phyloP scores from a whole-genome alignment of 2,329 filamentous ascomycete genomes.

The Sclerotinia glacialis region DNA sequence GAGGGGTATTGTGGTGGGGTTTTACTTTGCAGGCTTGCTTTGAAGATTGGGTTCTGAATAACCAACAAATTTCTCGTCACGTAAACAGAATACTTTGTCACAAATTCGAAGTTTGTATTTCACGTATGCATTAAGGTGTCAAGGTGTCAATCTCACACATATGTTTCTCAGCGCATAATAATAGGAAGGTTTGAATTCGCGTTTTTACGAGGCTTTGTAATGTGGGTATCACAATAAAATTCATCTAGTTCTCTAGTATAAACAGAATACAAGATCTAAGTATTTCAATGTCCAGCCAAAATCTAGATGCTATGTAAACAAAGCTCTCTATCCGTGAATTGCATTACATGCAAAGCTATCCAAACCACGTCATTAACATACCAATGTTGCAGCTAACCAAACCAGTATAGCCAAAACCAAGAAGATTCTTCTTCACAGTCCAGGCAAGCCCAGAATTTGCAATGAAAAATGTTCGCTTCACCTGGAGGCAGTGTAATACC shows the following conservation, averaged over 20 bases:
- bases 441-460: conserved; percentile 49
- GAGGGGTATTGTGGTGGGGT: conserved; percentile 14
- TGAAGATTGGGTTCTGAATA: background rate
- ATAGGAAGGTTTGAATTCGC: background rate
- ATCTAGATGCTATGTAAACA: background rate
- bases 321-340: background rate
- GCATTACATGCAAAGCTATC: no score
- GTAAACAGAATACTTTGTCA: conserved; percentile 1
- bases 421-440: conserved; percentile 54
- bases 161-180: background rate
- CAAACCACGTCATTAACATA: background rate
- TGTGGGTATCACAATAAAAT: background rate
- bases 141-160: background rate
- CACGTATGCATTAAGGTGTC: background rate
- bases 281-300: background rate
- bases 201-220: background rate
- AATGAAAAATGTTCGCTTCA: conserved; percentile 67
- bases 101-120: background rate
- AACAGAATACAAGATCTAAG: background rate
- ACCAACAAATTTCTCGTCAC: background rate
- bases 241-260: background rate
- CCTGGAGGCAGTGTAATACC: conserved; percentile 73
- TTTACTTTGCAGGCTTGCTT: background rate
- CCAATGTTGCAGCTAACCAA: background rate
- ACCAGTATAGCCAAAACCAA: background rate